Base-by-base conservation (phyloP, 768 basidiomycete species). In the Xerocomellus dryophilus region DNA sequence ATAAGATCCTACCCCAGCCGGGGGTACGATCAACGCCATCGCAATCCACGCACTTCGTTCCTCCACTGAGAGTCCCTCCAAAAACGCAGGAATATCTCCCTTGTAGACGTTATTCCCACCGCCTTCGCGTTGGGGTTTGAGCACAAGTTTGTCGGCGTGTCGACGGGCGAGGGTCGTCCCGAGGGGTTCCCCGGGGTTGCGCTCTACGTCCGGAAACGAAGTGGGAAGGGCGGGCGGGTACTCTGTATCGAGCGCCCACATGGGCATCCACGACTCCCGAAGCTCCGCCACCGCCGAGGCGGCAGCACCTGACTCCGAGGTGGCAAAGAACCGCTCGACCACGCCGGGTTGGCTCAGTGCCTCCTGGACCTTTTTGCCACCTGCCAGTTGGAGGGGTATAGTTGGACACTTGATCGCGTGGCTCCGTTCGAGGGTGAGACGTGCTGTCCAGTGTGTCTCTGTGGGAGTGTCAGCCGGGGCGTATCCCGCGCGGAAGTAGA, bases 121-220 rank as follows among this genome's bases (percentile, higher is more conserved):
- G 2, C 96, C 96, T 74, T 99, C 96, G n/a, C 95, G 81, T 68
- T 98, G 96, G 0, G 96, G 96, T 69, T 99, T 99, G 44, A 99
- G 79, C 2, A 98, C 96, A 25, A 93, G 81, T 7, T 77, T 73
- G 7, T 72, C 66, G 0, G 84, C 78, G 14, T 74, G 39, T 5
- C 21, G 29, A 27, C 60, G 63, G 3, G 69, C 68, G 14, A 61
- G 52, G 1, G 53, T 45, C 42, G 45, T 65, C 23, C 68, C 69
- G 12, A 56, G 38, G 0, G 67, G 61, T 43, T 63, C 67, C 1
- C 52, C 56, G 8, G 44, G 10, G 8, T 7, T n/a, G 3, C 17
- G 20, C 8, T 38, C 46, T 2, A 44, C 39, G 1, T 41, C 47
- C 3, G 51, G 11, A 31, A 32, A 43, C 3, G 46, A 31, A 1